Base-by-base conservation (phyloP, 352 stramenopile genomes). In the Halophytophthora polymorphica region DNA sequence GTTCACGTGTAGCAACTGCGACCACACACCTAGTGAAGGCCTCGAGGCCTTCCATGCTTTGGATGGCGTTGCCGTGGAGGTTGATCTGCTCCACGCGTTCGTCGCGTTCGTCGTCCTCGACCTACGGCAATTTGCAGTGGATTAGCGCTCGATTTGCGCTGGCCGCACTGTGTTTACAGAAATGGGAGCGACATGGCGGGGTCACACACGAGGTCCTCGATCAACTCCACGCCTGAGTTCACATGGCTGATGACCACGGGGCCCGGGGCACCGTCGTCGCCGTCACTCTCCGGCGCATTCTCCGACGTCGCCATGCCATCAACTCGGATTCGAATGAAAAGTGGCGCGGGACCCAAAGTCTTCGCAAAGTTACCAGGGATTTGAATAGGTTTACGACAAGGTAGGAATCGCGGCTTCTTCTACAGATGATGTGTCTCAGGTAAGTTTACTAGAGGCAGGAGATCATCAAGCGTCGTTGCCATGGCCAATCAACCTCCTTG, bases 51-150 rank as follows among this genome's bases (percentile, higher is more conserved):
- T 93, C 77, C 53, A 93, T 71, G 12, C 48, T 60, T 47, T 73
- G 58, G 42, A 93, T 69, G 23, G 41, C 38, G 56, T 93, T 93
- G 5, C 83, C 83, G 56, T 90, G 83, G 14, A 90, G 42, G 62
- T 91, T 93, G 49, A 93, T 61, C 47, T 90, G 78, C 64, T 83
- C 74, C 23, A 89, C 67, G 15, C 58, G 49, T 22, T 76, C 66
- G 43, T 85, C 69, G 49, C 61, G 43, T 12, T 70, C 63, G 36
- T 79, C 54, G 29, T 67, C 69, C 10, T 47, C 49, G 25, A 45
- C 45, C 72, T 77, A 31, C 31, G 25, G 14, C 38, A 6, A n/a
- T 13, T 11, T 25, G 33, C 33, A 15, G 33, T 37, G 33, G 2
- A 37, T 37, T 37, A 6, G 28, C 25, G 15, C 13, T 1, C 18